Conservation (phyloP, 2,329 filamentous ascomycete genomes). For the Calonectria pseudoturangicola region DNA sequence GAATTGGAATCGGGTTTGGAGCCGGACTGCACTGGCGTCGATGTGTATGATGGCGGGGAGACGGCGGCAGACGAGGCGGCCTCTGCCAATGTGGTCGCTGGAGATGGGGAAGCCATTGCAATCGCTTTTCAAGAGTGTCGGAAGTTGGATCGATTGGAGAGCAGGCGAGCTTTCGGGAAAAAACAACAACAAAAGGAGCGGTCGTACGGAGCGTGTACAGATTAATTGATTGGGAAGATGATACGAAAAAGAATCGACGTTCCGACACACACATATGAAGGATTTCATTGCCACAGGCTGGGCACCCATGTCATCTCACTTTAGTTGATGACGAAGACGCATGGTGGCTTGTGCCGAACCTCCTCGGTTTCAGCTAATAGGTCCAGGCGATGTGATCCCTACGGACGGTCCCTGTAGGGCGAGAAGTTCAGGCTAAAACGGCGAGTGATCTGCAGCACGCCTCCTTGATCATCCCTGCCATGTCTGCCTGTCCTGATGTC, state of each 20-base stretch:
- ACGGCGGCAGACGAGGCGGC: constrained; percentile 36
- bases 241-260: neutral
- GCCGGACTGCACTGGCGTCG: constrained; percentile 28
- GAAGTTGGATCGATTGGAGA: neutral
- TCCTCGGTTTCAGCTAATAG: constrained; percentile 22
- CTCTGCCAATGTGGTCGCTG: constrained; percentile 14
- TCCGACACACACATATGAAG: constrained; percentile 8
- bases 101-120: constrained; percentile 32
- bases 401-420: constrained; percentile 42
- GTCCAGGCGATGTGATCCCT: constrained; percentile 42
- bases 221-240: neutral
- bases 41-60: constrained; percentile 50
- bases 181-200: neutral
- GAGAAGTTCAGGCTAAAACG: neutral
- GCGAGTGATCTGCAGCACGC: constrained; percentile 10
- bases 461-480: neutral
- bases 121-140: neutral
- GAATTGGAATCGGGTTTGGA: neutral
- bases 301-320: constrained; percentile 19
- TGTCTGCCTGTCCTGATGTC: neutral
- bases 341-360: constrained; percentile 18
- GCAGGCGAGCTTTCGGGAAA: neutral
- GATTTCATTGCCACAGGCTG: neutral
- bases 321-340: constrained; percentile 17
- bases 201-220: neutral